Conservation (phyloP, 2,329 filamentous ascomycete genomes). For the Proliferodiscus dingleyae region DNA sequence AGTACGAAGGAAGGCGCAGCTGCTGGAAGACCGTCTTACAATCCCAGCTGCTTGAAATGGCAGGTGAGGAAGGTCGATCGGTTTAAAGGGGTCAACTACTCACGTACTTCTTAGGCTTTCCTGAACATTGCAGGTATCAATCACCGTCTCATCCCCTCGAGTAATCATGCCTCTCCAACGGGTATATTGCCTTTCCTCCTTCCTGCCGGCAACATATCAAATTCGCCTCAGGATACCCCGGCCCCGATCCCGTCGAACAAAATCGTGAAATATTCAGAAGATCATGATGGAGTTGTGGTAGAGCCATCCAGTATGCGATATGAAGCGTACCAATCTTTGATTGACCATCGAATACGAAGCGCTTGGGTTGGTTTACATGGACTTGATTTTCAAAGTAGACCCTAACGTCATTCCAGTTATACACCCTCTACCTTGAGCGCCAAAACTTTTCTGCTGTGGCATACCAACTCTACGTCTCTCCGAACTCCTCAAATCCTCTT, state of each 20-base stretch:
- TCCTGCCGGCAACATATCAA: conserved; percentile 37
- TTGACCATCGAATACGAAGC: conserved; percentile 72
- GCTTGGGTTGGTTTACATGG: conserved; percentile 64
- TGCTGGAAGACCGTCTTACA: conserved; percentile 68
- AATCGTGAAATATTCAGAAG: conserved; percentile 63
- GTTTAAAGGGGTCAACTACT: conserved; percentile 2
- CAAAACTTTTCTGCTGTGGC: conserved; percentile 63
- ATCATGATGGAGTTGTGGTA: conserved; percentile 41
- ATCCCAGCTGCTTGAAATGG: conserved; percentile 92
- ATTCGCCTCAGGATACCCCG: conserved; percentile 30
- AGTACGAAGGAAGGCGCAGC: conserved; percentile 57
- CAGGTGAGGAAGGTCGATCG: conserved; percentile 57
- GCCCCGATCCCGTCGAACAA: conserved; percentile 57
- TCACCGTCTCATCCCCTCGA: conserved; percentile 66
- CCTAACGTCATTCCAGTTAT: conserved; percentile 48
- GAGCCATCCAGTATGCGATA: conserved; percentile 45
- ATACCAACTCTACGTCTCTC: conserved; percentile 65
- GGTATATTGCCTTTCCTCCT: conserved; percentile 86
- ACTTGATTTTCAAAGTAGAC: background rate
- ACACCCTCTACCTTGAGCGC: conserved; percentile 72
- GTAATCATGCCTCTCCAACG: conserved; percentile 87
- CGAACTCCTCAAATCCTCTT: conserved; percentile 52
- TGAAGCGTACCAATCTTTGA: conserved; percentile 72
- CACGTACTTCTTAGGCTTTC: conserved; percentile 57
- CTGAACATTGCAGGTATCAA: conserved; percentile 70